Conservation (phyloP, 2,329 filamentous ascomycete genomes). For the Corniculantispora saksenae region DNA sequence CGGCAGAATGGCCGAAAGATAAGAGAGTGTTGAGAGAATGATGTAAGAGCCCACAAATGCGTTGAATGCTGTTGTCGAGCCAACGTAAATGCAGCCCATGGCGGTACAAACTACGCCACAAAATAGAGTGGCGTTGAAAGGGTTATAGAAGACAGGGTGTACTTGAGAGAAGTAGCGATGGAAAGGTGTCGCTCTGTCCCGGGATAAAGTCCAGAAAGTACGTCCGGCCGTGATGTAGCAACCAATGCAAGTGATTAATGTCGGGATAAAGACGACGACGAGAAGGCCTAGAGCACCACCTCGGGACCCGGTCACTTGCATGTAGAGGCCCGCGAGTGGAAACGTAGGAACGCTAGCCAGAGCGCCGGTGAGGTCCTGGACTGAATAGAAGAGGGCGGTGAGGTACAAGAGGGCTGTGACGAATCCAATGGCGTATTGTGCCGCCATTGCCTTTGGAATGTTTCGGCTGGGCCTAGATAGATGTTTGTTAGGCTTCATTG, state of each 20-base stretch:
- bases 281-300: constrained; percentile 54
- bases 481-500: neutral
- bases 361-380: constrained; percentile 51
- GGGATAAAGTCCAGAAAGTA: constrained; percentile 43
- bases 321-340: constrained; percentile 68
- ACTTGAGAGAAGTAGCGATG: constrained; percentile 32
- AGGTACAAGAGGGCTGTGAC: constrained; percentile 54
- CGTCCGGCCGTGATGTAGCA: constrained; percentile 41
- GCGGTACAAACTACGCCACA: constrained; percentile 48
- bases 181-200: constrained; percentile 41
- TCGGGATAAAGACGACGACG: constrained; percentile 40
- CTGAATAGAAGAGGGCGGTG: constrained; percentile 58
- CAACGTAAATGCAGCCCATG: constrained; percentile 65
- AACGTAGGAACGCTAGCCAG: constrained; percentile 52
- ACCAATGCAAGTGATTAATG: constrained; percentile 37
- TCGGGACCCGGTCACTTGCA: constrained; percentile 54
- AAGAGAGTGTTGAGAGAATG: constrained; percentile 35
- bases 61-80: constrained; percentile 65
- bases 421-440: constrained; percentile 53
- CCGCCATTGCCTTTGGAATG: constrained; percentile 53
- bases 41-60: constrained; percentile 60
- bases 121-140: constrained; percentile 49
- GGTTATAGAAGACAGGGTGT: constrained; percentile 34
- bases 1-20: constrained; percentile 60
- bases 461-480: constrained; percentile 37